A percentile compares a stretch with the other conserved stretches of the same genome.
Evolutionary conservation across 2,329 filamentous ascomycete species (phyloP).

Genomic region (Curvularia sp.): DNA sequence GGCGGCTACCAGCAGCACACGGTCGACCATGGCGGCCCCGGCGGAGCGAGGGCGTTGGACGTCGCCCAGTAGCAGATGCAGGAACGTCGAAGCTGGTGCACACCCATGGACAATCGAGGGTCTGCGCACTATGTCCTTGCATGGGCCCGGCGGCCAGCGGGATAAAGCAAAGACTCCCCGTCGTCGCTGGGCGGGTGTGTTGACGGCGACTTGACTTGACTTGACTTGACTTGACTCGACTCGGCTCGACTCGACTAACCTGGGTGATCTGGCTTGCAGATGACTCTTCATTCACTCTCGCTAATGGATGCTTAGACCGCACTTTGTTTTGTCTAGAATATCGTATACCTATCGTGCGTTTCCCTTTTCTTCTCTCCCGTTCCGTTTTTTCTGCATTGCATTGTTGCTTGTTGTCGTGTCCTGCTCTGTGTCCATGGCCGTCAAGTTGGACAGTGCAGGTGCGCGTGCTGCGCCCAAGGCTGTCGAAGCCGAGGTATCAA

Average conservation of each 20-base stretch:
- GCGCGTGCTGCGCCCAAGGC: slow-evolving; percentile 25
- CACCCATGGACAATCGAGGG: slow-evolving; percentile 6
- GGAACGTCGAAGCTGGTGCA: slow-evolving; percentile 32
- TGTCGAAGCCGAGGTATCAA: slow-evolving; percentile 40
- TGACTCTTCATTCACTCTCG: slow-evolving; percentile 38
- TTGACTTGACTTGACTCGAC: slow-evolving; percentile 15
- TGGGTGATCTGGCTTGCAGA: slow-evolving; percentile 25
- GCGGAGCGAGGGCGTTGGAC: slow-evolving; percentile 28
- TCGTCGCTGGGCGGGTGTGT: slow-evolving; percentile 20
- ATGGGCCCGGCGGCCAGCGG: slow-evolving; percentile 31
- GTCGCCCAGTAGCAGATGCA: slow-evolving; percentile 46
- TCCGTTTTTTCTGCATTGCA: slow-evolving; percentile 13
- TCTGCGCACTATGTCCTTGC: slow-evolving; percentile 6
- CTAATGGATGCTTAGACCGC: slow-evolving; percentile 31
- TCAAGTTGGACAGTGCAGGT: slow-evolving; percentile 24
- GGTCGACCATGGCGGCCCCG: slow-evolving; percentile 31
- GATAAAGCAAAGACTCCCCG: slow-evolving; percentile 39
- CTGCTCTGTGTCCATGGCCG: slow-evolving; percentile 34
- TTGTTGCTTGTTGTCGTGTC: slow-evolving; percentile 20
- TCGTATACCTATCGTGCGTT: slow-evolving; percentile 22
- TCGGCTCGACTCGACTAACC: slow-evolving; percentile 22
- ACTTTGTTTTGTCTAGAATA: slow-evolving; percentile 26
- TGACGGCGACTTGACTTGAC: slow-evolving; percentile 14
- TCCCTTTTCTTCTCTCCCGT: slow-evolving; percentile 17
- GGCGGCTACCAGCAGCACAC: slow-evolving; percentile 42